Evolutionary conservation across 345 rosid genomes (phyloP), one percentile per base, ranked within the genome.

Genomic region (Rhodamnia argentea): DNA sequence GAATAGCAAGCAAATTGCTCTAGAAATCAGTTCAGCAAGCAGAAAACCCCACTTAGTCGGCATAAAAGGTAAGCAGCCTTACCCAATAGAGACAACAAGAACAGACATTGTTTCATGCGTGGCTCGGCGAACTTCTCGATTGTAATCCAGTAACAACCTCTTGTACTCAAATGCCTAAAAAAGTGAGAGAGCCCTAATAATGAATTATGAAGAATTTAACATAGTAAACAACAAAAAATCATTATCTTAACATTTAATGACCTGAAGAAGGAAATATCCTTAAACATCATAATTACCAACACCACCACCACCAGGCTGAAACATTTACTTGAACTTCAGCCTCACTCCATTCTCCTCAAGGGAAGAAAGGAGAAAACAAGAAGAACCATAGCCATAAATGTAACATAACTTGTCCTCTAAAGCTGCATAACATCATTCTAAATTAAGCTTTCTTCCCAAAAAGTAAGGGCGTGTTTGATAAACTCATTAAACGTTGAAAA

Each of bases 41-140:
- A 32, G 47, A 70, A 32, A 70, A 70, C 11, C 78, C 78, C 78
- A 70, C 44, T 70, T 32, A 70, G 78, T 70, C 78, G 2, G 78
- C 47, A 32, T 22, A 70, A 70, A 70, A 70, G 84, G 24, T 50
- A 57, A 82, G 54, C 37, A 52, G 82, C 75, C 92, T 81, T 92
- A 97, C 99, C 99, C 98, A 20, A 94, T 92, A 84, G 93, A 88
- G 85, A 88, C 87, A 86, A 95, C 98, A 89, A 97, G 91, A 89
- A 87, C 92, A 87, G 91, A 90, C 99, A 96, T 97, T 85, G 95
- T 90, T 52, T 95, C 99, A 88, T 95, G 94, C 7, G 98, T 95
- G 88, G 95, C 96, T 85, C 96, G 98, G 76, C 99, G 98, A 90
- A 97, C 99, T 84, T 97, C 99, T 91, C 98, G 94, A 85, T 89